Percentiles rank a stretch among this genome's conserved stretches.
Conservation (phyloP, 148 eudicot genomes). For the Rhododendron williamsianum region DNA sequence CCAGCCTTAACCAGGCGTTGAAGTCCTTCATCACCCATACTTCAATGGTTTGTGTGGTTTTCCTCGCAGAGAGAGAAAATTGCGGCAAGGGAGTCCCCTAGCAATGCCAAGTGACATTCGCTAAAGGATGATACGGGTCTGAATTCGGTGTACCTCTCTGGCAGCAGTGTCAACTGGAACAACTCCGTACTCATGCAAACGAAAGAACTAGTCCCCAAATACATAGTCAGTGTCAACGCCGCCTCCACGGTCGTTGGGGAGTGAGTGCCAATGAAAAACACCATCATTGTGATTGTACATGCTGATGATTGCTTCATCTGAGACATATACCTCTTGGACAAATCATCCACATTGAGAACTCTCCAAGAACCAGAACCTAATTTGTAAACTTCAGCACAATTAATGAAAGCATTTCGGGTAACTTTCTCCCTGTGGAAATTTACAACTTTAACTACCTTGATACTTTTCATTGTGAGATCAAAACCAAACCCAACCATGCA, state of each 20-base stretch:
- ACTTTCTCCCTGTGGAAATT: neutral
- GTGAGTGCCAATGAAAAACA: neutral
- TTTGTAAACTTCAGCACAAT: neutral
- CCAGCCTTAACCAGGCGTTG: neutral
- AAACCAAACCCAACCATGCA: neutral
- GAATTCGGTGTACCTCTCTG: neutral
- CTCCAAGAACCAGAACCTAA: neutral
- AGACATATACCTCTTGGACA: neutral
- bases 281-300: neutral
- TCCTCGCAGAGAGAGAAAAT: neutral
- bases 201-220: neutral
- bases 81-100: neutral
- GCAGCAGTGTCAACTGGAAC: neutral
- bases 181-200: neutral
- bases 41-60: neutral
- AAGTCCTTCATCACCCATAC: neutral
- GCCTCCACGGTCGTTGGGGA: neutral
- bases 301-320: neutral
- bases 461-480: neutral
- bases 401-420: neutral
- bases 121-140: no score
- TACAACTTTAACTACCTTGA: neutral
- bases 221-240: no score
- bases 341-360: neutral
- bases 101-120: neutral